Percentiles rank a stretch among this genome's conserved stretches.
phyloP scores from a whole-genome alignment of 208 protist species.

The Trichomonas vaginalis region DNA sequence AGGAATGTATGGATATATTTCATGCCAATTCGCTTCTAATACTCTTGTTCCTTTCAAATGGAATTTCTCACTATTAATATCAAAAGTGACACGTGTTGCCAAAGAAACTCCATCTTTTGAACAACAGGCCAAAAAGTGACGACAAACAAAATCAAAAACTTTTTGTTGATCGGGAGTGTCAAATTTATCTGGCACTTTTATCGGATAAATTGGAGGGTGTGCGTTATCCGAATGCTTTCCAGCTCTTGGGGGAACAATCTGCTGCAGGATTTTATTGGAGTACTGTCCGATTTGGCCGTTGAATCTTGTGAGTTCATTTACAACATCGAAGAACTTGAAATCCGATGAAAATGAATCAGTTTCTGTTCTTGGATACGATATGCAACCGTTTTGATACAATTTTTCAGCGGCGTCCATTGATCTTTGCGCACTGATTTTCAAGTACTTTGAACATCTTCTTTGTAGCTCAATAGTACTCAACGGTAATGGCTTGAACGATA shows the following conservation, averaged over 20 bases:
- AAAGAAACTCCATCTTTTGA: slow-evolving; percentile 49
- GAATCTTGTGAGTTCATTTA: neutral
- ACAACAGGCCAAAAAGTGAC: slow-evolving; percentile 90
- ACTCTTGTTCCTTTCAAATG: slow-evolving; percentile 21
- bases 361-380: slow-evolving; percentile 35
- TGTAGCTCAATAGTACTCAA: slow-evolving; percentile 90
- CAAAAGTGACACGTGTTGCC: slow-evolving; percentile 40
- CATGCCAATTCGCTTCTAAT: slow-evolving; percentile 67
- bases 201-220: slow-evolving; percentile 89
- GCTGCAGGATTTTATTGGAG: neutral
- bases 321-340: neutral
- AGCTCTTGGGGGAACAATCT: slow-evolving; percentile 52
- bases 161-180: slow-evolving; percentile 30
- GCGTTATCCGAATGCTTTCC: slow-evolving; percentile 83
- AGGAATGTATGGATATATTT: slow-evolving; percentile 64
- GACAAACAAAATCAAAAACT: slow-evolving; percentile 79
- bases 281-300: neutral
- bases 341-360: slow-evolving; percentile 27
- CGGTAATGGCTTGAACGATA: slow-evolving; percentile 56
- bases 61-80: slow-evolving; percentile 47
- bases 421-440: slow-evolving; percentile 66
- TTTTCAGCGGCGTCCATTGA: slow-evolving; percentile 77
- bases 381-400: slow-evolving; percentile 77
- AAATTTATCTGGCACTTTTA: slow-evolving; percentile 13
- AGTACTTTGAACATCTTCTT: slow-evolving; percentile 49